Base-by-base conservation (phyloP, 768 basidiomycete species). In the Inosperma sp. region DNA sequence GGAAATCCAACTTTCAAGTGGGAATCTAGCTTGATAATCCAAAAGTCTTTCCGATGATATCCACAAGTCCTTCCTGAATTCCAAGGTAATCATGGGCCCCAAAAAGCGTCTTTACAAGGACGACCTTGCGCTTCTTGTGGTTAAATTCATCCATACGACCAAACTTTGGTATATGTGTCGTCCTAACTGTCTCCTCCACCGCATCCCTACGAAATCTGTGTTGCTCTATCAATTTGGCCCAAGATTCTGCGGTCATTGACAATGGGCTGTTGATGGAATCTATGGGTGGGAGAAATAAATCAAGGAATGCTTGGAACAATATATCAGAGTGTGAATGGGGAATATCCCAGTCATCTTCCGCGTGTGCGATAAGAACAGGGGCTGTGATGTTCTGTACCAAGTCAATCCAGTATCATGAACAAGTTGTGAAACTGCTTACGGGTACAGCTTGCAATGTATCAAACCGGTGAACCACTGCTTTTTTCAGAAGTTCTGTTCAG, bases 341-440 rank as follows among this genome's bases (percentile, higher is more conserved):
- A 44, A 94, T 91, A 19, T 90, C 86, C 65, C 73, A 77, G 68
- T 95, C 93, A 62, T 93, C 74, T 61, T 78, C 71, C 46, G 90
- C 82, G 61, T 95, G 93, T 0, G 77, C 82, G 56, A 95, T 80
- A 27, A 93, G 68, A 3, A 90, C 76, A 5, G 86, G 77, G 0
- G 75, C 76, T 44, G 82, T 80, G 56, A 92, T 80, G 51, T 75
- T 72, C 88, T 90, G 60, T 23, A 17, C 30, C 61, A 66, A 2
- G 41, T 45, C 34, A 26, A n/a, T n/a, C n/a, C n/a, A n/a, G n/a
- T n/a, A 49, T 19, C 2, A 23, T 25, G 21, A 26, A 8, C 9
- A 23, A 10, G 13, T 54, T 23, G 22, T 22, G 17, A 9, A 29
- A 36, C 45, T 13, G 61, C 80, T 44, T 57, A 88, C 87, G n/a